Base-by-base conservation (phyloP, 192 early-diverging fungal genomes). In the Backusella tarrabulga region DNA sequence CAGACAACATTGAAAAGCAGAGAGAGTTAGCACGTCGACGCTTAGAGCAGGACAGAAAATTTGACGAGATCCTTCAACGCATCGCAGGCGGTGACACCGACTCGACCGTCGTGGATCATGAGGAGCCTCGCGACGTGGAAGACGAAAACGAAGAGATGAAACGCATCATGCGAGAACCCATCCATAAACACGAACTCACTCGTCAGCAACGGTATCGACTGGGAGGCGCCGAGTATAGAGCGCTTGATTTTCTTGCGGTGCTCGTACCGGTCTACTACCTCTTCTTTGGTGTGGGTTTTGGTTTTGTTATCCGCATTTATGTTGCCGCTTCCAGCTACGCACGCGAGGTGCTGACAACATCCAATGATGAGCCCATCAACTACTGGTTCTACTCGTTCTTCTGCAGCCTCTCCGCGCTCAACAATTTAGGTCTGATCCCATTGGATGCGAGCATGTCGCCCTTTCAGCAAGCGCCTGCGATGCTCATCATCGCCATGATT, bases 181-280 rank as follows among this genome's bases (percentile, higher is more conserved):
- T 82, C 21, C 68, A 78, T 34, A 82, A 79, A 44, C 72, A 75
- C 52, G 77, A 79, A 34, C 68, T 83, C 6, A 83, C 81, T 0
- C 67, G 74, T 44, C 75, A 79, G 50, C 77, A 83, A 26, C 74
- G 77, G 5, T 79, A 76, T 44, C 41, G 74, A 26, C 6, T 83
- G n/a, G 81, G 81, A 15, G 81, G 81, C 0, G 78, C 75, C 0
- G 81, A 83, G 71, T 83, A 83, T 3, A 36, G 81, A 46, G 81
- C 81, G 1, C 50, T 83, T 17, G 75, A 79, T 3, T 73, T 77
- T 11, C 41, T 83, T 4, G 32, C 72, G 15, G 32, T 34, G 6
- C 70, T 83, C 2, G 54, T 83, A 15, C 77, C 81, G 0, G 4
- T 68, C 8, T 83, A 83, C 66, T 83, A 79, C 21, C 14, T 83